Evolutionary conservation across 345 rosid genomes (phyloP).

Genomic region (Conringia planisiliqua): DNA sequence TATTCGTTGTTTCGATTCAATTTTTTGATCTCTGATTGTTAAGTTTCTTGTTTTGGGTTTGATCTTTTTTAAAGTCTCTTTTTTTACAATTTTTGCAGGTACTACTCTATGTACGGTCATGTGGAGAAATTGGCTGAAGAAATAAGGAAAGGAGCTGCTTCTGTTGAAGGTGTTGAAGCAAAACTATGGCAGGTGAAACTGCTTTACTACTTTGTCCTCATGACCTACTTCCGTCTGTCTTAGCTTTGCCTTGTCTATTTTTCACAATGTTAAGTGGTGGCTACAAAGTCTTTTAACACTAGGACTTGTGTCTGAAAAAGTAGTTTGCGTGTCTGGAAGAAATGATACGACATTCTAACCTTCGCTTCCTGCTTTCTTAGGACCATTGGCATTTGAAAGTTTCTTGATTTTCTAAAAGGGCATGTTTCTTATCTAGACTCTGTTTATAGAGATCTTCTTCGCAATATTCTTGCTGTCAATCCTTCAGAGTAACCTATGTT

Average conservation of each 20-base stretch:
- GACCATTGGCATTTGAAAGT: not conserved
- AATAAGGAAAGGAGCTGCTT: conserved; percentile 85
- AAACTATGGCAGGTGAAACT: conserved; percentile 77
- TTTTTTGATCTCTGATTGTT: not conserved
- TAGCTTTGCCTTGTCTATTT: not conserved
- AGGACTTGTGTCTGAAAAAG: not conserved
- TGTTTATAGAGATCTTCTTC: not conserved
- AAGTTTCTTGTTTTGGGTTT: not conserved
- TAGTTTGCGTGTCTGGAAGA: not conserved
- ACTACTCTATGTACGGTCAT: conserved; percentile 97
- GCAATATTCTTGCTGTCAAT: not conserved
- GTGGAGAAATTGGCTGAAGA: conserved; percentile 92
- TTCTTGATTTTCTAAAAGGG: not conserved
- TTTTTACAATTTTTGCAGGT: conserved; percentile 41
- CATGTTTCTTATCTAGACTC: not conserved
- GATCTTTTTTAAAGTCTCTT: not conserved
- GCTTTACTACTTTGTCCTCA: conserved; percentile 2
- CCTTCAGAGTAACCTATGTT: not conserved
- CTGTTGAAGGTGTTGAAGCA: conserved; percentile 97
- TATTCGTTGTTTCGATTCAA: not conserved
- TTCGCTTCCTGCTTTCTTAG: not conserved
- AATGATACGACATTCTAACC: not conserved
- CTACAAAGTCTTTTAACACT: not conserved
- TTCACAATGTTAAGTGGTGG: not conserved
- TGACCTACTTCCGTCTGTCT: not conserved